These are phyloP conservation scores for Nemophila menziesii DNA, from an alignment of 257 asterid species.

Conservation along the genomic window DNA sequence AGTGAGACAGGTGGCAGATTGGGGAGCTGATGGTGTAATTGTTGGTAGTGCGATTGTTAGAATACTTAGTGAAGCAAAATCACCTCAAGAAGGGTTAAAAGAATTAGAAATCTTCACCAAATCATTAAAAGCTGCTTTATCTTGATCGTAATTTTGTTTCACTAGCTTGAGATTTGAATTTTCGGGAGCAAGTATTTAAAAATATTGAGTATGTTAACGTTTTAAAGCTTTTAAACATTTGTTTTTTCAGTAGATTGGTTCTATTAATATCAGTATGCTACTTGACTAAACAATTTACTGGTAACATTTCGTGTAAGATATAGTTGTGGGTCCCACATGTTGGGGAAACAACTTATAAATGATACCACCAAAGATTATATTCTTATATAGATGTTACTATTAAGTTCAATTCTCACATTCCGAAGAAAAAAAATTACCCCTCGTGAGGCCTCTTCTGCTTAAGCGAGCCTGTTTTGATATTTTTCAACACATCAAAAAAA, in stretches of 20 bases:
- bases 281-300: no score
- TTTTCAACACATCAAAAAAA: background rate
- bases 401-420: no score
- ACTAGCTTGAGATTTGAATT: background rate
- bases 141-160: background rate
- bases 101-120: slow-evolving; percentile 54
- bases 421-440: no score
- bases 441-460: slow-evolving; percentile 86
- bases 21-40: slow-evolving; percentile 97
- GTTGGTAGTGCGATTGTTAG: slow-evolving; percentile 85
- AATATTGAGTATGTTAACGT: background rate
- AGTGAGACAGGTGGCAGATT: slow-evolving; percentile 68
- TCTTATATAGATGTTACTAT: no score
- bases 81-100: slow-evolving; percentile 72
- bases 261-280: no score
- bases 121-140: slow-evolving; percentile 50
- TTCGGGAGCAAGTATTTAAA: background rate
- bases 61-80: slow-evolving; percentile 65
- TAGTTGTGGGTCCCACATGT: no score
- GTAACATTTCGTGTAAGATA: no score
- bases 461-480: slow-evolving; percentile 50
- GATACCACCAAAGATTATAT: no score
- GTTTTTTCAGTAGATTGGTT: no score
- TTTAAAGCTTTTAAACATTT: background rate
- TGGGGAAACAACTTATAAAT: no score